Evolutionary conservation across 768 basidiomycete species (phyloP).

Genomic region (Leccinum sublutescens): DNA sequence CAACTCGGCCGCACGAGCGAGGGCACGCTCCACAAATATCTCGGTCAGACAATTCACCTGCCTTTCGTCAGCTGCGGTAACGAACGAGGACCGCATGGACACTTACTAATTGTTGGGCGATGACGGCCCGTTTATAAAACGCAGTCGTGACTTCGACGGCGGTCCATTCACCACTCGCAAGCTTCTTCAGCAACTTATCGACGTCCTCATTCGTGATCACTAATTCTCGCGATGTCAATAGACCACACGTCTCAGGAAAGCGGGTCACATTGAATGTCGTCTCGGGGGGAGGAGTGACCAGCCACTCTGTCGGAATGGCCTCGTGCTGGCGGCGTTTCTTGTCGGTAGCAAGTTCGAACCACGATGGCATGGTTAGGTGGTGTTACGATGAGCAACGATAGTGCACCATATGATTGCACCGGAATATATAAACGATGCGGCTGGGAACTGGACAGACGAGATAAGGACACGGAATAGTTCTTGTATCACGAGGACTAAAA

Average conservation of each 20-base stretch:
- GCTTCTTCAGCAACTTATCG: slow-evolving; percentile 47
- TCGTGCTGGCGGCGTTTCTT: slow-evolving; percentile 54
- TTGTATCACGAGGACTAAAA: slow-evolving; percentile 4
- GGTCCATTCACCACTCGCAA: slow-evolving; percentile 56
- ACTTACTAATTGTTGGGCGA: slow-evolving; percentile 75
- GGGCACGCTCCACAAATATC: slow-evolving; percentile 73
- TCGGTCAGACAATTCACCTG: slow-evolving; percentile 83
- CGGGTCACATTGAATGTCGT: slow-evolving; percentile 49
- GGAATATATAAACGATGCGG: slow-evolving; percentile 7
- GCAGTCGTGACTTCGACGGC: slow-evolving; percentile 68
- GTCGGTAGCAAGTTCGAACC: slow-evolving; percentile 53
- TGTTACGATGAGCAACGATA: not conserved
- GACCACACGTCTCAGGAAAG: slow-evolving; percentile 53
- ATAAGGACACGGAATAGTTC: not conserved
- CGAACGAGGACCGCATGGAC: not conserved
- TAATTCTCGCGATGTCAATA: slow-evolving; percentile 56
- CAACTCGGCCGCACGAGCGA: slow-evolving; percentile 60
- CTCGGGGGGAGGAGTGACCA: slow-evolving; percentile 46
- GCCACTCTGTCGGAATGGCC: slow-evolving; percentile 65
- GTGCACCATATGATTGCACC: not conserved
- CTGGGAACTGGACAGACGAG: slow-evolving; percentile 3
- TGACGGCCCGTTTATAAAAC: slow-evolving; percentile 72
- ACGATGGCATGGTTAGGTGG: slow-evolving; percentile 27
- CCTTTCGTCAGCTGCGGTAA: not conserved
- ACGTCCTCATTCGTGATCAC: slow-evolving; percentile 56